Evolutionary conservation across 495 filamentous ascomycete species (phyloP), one percentile per base, ranked within the genome.

Genomic region (Hypoxylon subgilvum): DNA sequence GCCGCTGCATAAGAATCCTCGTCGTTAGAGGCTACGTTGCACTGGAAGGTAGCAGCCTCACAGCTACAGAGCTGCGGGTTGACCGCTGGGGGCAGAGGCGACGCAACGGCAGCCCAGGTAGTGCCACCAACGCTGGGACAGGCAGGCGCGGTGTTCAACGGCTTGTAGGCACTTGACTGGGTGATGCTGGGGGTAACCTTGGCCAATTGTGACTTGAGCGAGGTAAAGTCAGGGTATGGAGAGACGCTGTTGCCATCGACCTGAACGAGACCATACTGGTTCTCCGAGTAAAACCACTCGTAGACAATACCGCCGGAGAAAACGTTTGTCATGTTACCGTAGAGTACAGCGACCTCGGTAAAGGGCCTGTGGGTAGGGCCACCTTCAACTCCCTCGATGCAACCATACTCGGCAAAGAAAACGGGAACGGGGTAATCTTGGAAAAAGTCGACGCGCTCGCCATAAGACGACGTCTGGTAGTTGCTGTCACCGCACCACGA

Each of bases 341-440:
- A 98, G 4, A 98, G 80, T 30, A 90, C 86, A 19, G 70, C 71
- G 25, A 96, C 91, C 70, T 98, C 94, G 39, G 88, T 86, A 76
- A 96, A 97, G 36, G 77, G 74, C 65, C 94, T 87, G 23, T 86
- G 87, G 6, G 74, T 73, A n/a, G 85, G 83, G 4, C 79, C 77
- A 63, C 71, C 62, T 31, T 61, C 66, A 12, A 62, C 53, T 28
- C 60, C 60, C 0, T 63, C 67, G 73, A 94, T 96, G 81, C 94
- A 98, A 36, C 94, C 94, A 73, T 98, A 98, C 75, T 98, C 94
- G 54, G 94, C 92, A 70, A 97, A 97, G 86, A 98, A 98, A 57
- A 88, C 86, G 43, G 94, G 94, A 4, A 96, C 88, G 7, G 88
- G 88, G 77, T 96, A 98, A 65, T 87, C 86, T 44, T 72, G 61